Evolutionary conservation across 192 early-diverging fungal genomes (phyloP), one percentile per base, ranked within the genome.

Genomic region (Podila clonocystis): DNA sequence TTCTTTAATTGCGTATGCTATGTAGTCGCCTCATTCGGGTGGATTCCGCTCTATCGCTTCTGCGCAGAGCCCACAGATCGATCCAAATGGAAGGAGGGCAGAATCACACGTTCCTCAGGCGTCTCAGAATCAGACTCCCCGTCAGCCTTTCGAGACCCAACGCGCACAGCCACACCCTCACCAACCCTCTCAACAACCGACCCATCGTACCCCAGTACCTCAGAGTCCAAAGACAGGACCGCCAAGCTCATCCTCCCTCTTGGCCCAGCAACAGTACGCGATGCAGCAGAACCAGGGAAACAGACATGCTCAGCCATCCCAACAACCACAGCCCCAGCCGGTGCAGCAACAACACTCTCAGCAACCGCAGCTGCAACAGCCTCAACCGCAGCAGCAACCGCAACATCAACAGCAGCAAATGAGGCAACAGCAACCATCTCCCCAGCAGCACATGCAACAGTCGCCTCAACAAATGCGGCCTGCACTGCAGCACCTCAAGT

Each of bases 321-420:
- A 55, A 55, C 24, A n/a, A 26, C 9, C 52, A 12, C 6, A 55
- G 3, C 52, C 20, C 2, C 70, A 49, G n/a, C 49, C 38, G 9
- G 58, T 50, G 34, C 68, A 61, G 26, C 57, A 68, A 36, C 67
- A 68, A 26, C 57, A 30, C 17, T 52, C 41, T 20, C 57, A 68
- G 12, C 65, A 45, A 24, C 60, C 30, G 7, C 61, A 45, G 17
- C 68, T 52, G 59, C 68, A 70, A 29, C 26, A 60, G 41, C 22
- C 28, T n/a, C 61, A 57, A 38, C 68, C 60, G 17, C 68, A 50
- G 1, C 68, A 62, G 22, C 61, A 62, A 50, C 57, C n/a, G n/a
- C n/a, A 52, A 9, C 36, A 38, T 8, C 36, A 6, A 55, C 52
- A n/a, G 62, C 62, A 63, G 9, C 62, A 33, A 0, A 41, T 38